These are phyloP conservation scores for Capsicum rhomboideum DNA, from an alignment of 257 asterid species.

Conservation along the genomic window DNA sequence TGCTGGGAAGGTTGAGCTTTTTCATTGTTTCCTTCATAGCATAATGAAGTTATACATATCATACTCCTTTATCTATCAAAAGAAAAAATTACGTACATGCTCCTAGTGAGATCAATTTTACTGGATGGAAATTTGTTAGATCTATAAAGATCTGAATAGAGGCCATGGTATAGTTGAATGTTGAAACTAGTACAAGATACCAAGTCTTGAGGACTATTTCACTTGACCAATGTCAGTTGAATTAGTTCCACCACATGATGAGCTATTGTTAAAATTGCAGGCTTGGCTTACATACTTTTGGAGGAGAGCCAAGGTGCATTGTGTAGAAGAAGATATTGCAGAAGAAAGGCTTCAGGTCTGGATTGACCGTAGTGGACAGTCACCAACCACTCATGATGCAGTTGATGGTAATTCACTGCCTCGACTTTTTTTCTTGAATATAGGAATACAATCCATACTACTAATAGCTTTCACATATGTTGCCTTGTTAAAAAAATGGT, in stretches of 20 bases:
- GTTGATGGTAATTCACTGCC: constrained; percentile 62
- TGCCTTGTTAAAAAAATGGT: too few species aligned
- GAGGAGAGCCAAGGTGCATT: constrained; percentile 93
- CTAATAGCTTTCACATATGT: background rate
- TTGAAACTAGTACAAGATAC: background rate
- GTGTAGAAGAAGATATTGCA: constrained; percentile 95
- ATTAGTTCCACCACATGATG: background rate
- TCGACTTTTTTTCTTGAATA: background rate
- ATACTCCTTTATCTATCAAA: background rate
- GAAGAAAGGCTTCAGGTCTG: constrained; percentile 86
- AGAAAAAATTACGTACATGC: background rate
- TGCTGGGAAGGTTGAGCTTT: background rate
- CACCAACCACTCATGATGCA: constrained; percentile 90
- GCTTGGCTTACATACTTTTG: constrained; percentile 98
- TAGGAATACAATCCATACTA: background rate
- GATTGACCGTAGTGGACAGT: constrained; percentile 78
- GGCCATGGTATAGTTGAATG: background rate
- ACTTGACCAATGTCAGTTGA: background rate
- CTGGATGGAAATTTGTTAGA: background rate
- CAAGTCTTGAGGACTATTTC: background rate
- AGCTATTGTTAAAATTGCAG: constrained; percentile 23
- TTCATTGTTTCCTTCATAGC: background rate
- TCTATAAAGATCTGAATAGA: background rate
- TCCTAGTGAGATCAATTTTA: background rate
- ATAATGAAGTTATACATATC: background rate